Evolutionary conservation across 148 eudicot genomes (phyloP), one percentile per base, ranked within the genome.

Genomic region (Suaeda aralocaspica): DNA sequence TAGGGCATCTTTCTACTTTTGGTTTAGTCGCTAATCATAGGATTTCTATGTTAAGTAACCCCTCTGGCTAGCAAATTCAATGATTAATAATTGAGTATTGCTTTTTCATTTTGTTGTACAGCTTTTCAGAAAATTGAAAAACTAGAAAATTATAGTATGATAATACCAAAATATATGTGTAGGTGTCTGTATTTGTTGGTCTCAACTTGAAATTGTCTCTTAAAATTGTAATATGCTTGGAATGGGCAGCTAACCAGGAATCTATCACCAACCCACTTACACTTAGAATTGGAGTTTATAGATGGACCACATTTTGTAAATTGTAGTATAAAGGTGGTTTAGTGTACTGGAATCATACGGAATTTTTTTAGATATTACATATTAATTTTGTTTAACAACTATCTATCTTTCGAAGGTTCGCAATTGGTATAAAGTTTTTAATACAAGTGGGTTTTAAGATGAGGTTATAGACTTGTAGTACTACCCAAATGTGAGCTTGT

Each of bases 201-300:
- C 46, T 53, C 45, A 48, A 73, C 63, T 73, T 64, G 25, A 22
- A 64, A 3, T 53, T 65, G 76, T 73, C 64, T 22, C 76, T 11
- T 15, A 64, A 52, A 42, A 12, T 13, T 41, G 36, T 41, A 45
- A 31, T 28, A 14, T 57, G 1, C 28, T 16, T 19, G 12, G 16
- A 51, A 24, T 2, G 39, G 49, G 61, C 64, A 29, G 76, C 69
- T 72, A 64, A 12, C 69, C 63, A 72, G 76, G 76, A 64, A 72
- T 72, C 63, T 64, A 15, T 53, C 22, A 64, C 76, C 70, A 73
- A 73, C 70, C 28, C 64, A 53, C 64, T 64, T 26, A 64, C 59
- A 14, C 33, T 39, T 18, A 3, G n/a, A 41, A 10, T 44, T 64
- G 50, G 52, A 21, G 25, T 58, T 62, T 36, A 36, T 46, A 39